Evolutionary conservation across 2,329 filamentous ascomycete species (phyloP), one percentile per base, ranked within the genome.

Genomic region (Calonectria pauciramosa): DNA sequence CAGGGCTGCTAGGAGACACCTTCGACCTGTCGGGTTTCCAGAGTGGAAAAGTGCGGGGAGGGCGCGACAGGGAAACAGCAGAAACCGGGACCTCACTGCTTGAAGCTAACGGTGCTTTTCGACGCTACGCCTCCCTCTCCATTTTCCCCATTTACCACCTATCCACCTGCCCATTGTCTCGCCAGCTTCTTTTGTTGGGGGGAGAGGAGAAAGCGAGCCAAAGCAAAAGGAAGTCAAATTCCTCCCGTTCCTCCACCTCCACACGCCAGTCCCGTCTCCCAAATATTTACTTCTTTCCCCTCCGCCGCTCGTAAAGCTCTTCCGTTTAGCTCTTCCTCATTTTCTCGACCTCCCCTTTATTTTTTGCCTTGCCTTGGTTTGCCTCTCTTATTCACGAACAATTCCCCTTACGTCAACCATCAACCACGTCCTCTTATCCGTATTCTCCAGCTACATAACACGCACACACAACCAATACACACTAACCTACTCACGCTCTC

Each of bases 31-130:
- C 38, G 56, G 54, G 68, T 54, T 68, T 49, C 30, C 16, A 41
- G 36, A 54, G 65, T 63, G 64, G 44, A 51, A 72, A 63, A 73
- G 71, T 73, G 71, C 71, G 71, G 71, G 71, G 71, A 70, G 68
- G 51, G 23, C 34, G 41, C 30, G 52, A 49, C 68, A 70, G 63
- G 67, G 65, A 36, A 54, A 70, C 65, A 56, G 34, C 51, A 70
- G 49, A 60, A 63, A 44, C 59, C 38, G 67, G 67, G 54, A 70
- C 56, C 67, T 70, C 49, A 44, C 60, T 73, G 56, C 59, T 51
- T 47, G 49, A 47, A 70, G 49, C 66, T 68, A 60, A 69, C 67
- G 60, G 59, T 69, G 67, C 32, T 70, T 59, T 60, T 44, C 67
- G 59, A 73, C 66, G 59, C 71, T 73, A 60, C 71, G 54, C 44